Evolutionary conservation across 495 filamentous ascomycete genomes (phyloP).

Genomic region (Margaritispora aquatica): DNA sequence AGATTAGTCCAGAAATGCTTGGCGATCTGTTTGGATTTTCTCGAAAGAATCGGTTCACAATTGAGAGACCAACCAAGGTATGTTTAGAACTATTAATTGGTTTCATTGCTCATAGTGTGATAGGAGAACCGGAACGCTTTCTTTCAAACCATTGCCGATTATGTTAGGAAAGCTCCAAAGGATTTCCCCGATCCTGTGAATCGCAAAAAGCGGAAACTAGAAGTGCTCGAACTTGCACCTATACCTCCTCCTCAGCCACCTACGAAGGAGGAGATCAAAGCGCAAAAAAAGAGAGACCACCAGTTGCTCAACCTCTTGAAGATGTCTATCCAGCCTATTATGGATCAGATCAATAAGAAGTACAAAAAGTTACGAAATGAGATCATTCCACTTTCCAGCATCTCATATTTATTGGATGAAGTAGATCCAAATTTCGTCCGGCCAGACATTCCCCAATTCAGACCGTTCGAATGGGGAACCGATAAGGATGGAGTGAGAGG

Average conservation of each 20-base stretch:
- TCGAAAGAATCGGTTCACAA: slow-evolving; percentile 62
- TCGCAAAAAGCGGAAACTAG: slow-evolving; percentile 78
- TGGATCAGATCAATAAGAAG: slow-evolving; percentile 85
- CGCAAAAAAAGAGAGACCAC: slow-evolving; percentile 73
- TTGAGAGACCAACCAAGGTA: slow-evolving; percentile 58
- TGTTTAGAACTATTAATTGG: slow-evolving; percentile 16
- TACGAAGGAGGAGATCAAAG: slow-evolving; percentile 72
- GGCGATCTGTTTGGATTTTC: slow-evolving; percentile 81
- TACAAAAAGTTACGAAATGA: slow-evolving; percentile 80
- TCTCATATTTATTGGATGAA: slow-evolving; percentile 77
- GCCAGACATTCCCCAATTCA: slow-evolving; percentile 57
- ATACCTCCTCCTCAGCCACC: slow-evolving; percentile 54
- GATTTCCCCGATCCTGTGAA: slow-evolving; percentile 83
- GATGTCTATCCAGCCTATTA: slow-evolving; percentile 79
- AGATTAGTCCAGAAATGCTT: slow-evolving; percentile 51
- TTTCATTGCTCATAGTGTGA: slow-evolving; percentile 19
- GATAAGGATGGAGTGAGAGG: slow-evolving; percentile 72
- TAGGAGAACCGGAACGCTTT: slow-evolving; percentile 64
- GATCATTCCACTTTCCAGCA: slow-evolving; percentile 63
- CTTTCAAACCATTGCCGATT: slow-evolving; percentile 64
- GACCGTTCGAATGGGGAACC: slow-evolving; percentile 68
- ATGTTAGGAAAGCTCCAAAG: slow-evolving; percentile 67
- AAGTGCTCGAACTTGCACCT: slow-evolving; percentile 66
- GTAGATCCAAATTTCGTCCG: slow-evolving; percentile 72
- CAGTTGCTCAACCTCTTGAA: slow-evolving; percentile 79